A percentile compares a stretch with the other conserved stretches of the same genome.
Evolutionary conservation across 108 stramenopile genomes (phyloP).

Genomic region (Skeletonema menzelii): DNA sequence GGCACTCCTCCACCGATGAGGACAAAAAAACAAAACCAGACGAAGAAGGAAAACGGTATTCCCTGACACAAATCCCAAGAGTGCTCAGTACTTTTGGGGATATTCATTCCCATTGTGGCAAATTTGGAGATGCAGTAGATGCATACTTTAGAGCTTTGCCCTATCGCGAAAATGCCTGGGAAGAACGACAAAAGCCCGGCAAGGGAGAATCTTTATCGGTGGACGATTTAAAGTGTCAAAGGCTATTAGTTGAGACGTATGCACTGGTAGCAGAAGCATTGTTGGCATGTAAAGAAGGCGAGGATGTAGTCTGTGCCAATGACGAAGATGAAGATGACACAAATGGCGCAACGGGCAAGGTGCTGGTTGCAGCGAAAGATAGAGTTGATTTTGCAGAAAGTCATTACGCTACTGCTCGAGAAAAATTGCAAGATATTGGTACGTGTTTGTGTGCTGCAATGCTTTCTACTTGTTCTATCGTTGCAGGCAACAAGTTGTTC

Average conservation of each 20-base stretch:
- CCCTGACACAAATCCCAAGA: conserved; percentile 61
- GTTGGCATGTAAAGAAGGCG: conserved; percentile 57
- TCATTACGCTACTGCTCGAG: conserved; percentile 78
- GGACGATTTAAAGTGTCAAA: conserved; percentile 50
- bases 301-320: conserved; percentile 71
- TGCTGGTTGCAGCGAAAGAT: conserved; percentile 65
- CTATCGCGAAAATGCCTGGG: conserved; percentile 49
- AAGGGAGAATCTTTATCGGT: conserved; percentile 23
- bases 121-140: conserved; percentile 78
- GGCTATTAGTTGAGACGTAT: conserved; percentile 63
- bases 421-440: conserved; percentile 57
- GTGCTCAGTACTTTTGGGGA: conserved; percentile 71
- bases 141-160: conserved; percentile 69
- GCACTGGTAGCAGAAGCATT: conserved; percentile 74
- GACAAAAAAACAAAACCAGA: conserved; percentile 1
- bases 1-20: conserved; percentile 17
- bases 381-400: conserved; percentile 66
- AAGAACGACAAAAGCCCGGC: conserved; percentile 4
- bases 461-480: neutral
- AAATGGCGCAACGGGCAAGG: neutral
- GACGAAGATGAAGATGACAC: conserved; percentile 18
- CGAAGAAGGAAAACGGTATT: conserved; percentile 37
- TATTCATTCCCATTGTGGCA: conserved; percentile 45
- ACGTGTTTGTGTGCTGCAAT: neutral
- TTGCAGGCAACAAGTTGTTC: neutral